phyloP scores from a whole-genome alignment of 1,284 basidiomycete genomes.

The Rhodotorula sp. region DNA sequence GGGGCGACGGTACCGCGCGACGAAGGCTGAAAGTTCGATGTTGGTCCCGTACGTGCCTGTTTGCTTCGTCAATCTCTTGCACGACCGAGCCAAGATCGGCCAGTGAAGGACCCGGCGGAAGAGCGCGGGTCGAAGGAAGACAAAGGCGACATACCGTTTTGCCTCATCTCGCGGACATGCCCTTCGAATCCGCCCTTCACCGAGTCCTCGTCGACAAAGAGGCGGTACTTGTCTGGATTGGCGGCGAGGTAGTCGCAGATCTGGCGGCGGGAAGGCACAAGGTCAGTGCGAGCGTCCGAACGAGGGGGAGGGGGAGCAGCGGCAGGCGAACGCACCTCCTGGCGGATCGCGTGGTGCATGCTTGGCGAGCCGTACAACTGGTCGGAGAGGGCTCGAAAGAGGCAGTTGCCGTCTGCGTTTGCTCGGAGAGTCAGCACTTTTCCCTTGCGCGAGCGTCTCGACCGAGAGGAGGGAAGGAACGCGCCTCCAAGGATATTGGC shows the following conservation, averaged over 20 bases:
- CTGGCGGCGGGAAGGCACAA: background rate
- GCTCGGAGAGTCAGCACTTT: conserved; percentile 46
- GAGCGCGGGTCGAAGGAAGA: background rate
- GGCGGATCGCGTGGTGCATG: conserved; percentile 68
- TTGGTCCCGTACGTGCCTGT: conserved; percentile 86
- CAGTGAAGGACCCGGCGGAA: too few species aligned
- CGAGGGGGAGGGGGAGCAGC: too few species aligned
- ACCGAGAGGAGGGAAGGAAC: conserved; percentile 15
- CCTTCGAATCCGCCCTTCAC: conserved; percentile 60
- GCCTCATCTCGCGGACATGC: conserved; percentile 72
- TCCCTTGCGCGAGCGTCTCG: background rate
- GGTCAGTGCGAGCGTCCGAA: background rate
- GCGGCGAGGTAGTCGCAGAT: conserved; percentile 78
- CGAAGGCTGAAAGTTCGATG: conserved; percentile 84
- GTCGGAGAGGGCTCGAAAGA: conserved; percentile 62
- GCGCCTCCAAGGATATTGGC: conserved; percentile 52
- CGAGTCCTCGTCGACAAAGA: conserved; percentile 84
- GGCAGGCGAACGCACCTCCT: conserved; percentile 52
- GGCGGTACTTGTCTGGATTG: conserved; percentile 72
- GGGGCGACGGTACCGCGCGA: conserved; percentile 72
- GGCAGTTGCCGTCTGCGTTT: conserved; percentile 86
- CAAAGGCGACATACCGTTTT: conserved; percentile 60
- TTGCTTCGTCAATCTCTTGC: background rate
- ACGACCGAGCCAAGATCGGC: too few species aligned
- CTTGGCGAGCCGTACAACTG: conserved; percentile 75